Evolutionary conservation across 345 rosid genomes (phyloP), one percentile per base, ranked within the genome.

Genomic region (Sonneratia alba): DNA sequence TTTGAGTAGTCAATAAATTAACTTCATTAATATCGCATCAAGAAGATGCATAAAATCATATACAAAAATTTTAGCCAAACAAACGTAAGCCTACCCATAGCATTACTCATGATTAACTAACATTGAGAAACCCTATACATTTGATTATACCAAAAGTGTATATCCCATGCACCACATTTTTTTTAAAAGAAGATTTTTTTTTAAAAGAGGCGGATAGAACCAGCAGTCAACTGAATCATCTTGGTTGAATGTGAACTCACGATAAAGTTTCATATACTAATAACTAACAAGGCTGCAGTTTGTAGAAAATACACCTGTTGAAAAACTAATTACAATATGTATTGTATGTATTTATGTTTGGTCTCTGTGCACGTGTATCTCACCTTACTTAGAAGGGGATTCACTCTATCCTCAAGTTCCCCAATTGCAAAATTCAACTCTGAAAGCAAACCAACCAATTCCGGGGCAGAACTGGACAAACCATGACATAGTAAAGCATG

Each of bases 391-490:
- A 94, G 42, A 65, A 90, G 78, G 3, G 97, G 97, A 79, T 88
- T 85, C 71, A 92, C 81, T 81, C 83, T 82, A 75, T 56, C 79
- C 77, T 90, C 89, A 79, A 94, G 95, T 84, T 88, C 83, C 48
- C 86, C 88, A 22, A 84, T 74, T 42, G 97, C 82, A 78, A 81
- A 85, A 45, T 87, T 85, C 70, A 94, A 83, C 85, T 94, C 98
- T 38, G 92, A 87, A 74, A 88, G 85, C 76, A 94, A 83, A 75
- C 96, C 93, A 71, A 91, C 87, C 70, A 94, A 78, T 73, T 94
- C 99, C 67, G 99, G 99, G 49, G 97, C 97, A 83, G 97, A 86
- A 77, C 99, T 94, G 90, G 5, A 76, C 27, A 7, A 57, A 56
- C 45, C 45, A 42, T 42, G 45, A 1, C 6, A 42, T 8, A 73